Evolutionary conservation across 768 basidiomycete genomes (phyloP), one percentile per base, ranked within the genome.

Genomic region (Lactarius hatsudake): DNA sequence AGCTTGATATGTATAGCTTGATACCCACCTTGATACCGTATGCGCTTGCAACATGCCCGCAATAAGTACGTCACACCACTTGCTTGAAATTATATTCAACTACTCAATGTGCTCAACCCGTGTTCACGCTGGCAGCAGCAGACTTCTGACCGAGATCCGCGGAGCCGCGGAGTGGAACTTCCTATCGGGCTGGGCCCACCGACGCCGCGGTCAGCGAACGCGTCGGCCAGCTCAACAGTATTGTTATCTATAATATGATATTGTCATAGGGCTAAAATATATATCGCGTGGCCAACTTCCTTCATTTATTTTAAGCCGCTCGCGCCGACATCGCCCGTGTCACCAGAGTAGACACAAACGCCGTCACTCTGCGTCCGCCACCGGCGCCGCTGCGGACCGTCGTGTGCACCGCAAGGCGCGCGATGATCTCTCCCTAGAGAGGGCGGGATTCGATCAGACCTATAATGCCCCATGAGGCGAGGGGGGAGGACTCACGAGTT

Each of bases 371-470:
- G 23, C 56, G 18, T 9, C 57, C 48, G 13, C n/a, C 26, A 18
- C 28, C 10, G 36, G 36, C 36, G 38, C 32, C 12, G 54, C 61
- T 32, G 36, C 58, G 61, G 40, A 56, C 7, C 0, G 85, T 82
- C 8, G 87, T 82, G 70, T 93, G 90, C 10, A 93, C 87, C 20
- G 90, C 79, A 0, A 88, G 80, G 3, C 93, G 88, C 4, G 91
- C 92, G 48, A 93, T 73, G 8, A 94, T 86, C 74, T 94, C 91
- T n/a, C 90, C 91, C 90, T 91, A 34, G 20, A 30, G 17, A 30
- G 17, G 45, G 20, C 12, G 23, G 12, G 8, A 55, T 9, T 30
- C 54, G 30, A 34, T 56, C 55, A 56, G 32, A 56, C 1, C 26
- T 15, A 13, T 3, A 23, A 7, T 0, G 4, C n/a, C 9, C 2